Evolutionary conservation across 2,329 filamentous ascomycete genomes (phyloP).

Genomic region (Colletotrichum agaves): DNA sequence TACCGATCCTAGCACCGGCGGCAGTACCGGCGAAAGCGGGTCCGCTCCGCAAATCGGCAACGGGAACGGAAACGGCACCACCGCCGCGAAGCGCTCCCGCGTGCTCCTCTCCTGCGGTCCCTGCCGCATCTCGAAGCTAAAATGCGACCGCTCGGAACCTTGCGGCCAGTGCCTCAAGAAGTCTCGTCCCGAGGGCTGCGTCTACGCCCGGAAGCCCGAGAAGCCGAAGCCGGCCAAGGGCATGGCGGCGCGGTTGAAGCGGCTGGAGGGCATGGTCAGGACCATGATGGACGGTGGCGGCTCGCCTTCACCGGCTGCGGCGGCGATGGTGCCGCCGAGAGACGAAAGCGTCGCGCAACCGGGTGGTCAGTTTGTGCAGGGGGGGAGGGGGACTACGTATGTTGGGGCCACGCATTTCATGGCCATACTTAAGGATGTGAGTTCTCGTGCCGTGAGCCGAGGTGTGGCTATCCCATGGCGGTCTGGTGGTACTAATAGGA

Average conservation of each 20-base stretch:
- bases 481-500: slow-evolving; percentile 23
- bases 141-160: slow-evolving; percentile 64
- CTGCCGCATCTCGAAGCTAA: slow-evolving; percentile 65
- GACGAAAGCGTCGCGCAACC: slow-evolving; percentile 38
- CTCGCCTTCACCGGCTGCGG: background rate
- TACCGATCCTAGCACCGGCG: background rate
- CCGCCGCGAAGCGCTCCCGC: slow-evolving; percentile 55
- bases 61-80: background rate
- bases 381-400: slow-evolving; percentile 58
- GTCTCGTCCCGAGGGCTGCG: slow-evolving; percentile 56
- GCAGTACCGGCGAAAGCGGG: background rate
- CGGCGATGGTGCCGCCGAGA: background rate
- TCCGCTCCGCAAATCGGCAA: background rate
- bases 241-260: slow-evolving; percentile 64
- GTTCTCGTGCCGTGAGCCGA: slow-evolving; percentile 37
- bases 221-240: slow-evolving; percentile 55
- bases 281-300: slow-evolving; percentile 59
- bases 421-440: slow-evolving; percentile 69
- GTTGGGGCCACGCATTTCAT: slow-evolving; percentile 70
- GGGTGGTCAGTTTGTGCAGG: slow-evolving; percentile 56
- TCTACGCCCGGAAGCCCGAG: slow-evolving; percentile 59
- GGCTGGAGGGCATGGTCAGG: slow-evolving; percentile 68
- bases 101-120: slow-evolving; percentile 63
- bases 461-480: too few relatives aligned
- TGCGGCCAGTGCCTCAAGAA: slow-evolving; percentile 65